phyloP scores from a whole-genome alignment of 176 grass and related monocot species.

The Carex parvula region DNA sequence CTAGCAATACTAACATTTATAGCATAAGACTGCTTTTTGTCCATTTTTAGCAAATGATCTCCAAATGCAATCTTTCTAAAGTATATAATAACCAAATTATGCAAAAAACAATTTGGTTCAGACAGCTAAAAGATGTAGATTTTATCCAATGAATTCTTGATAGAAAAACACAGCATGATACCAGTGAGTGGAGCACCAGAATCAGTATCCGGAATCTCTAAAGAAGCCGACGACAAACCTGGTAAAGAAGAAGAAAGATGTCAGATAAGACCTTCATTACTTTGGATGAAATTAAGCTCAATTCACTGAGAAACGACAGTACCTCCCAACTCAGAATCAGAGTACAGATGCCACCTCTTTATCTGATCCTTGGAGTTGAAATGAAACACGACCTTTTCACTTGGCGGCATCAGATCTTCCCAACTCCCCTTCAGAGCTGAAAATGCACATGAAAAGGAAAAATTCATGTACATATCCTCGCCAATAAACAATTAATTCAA shows the following conservation, averaged over 20 bases:
- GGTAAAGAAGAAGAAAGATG: not conserved
- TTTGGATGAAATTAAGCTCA: slow-evolving; percentile 15
- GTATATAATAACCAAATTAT: slow-evolving; percentile 18
- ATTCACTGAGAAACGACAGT: slow-evolving; percentile 9
- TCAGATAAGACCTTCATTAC: not conserved
- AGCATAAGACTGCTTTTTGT: not conserved
- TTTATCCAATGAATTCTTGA: not conserved
- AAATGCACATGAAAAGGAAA: slow-evolving; percentile 15
- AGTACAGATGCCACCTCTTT: slow-evolving; percentile 88
- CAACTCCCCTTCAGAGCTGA: slow-evolving; percentile 60
- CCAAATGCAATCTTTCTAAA: slow-evolving; percentile 12
- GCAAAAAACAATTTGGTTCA: not conserved
- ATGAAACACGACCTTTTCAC: slow-evolving; percentile 71
- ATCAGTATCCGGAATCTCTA: slow-evolving; percentile 61
- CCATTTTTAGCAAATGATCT: not conserved
- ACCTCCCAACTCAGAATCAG: slow-evolving; percentile 94
- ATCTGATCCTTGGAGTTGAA: slow-evolving; percentile 84
- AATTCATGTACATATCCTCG: not conserved
- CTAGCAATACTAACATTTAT: not conserved
- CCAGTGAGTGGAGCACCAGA: slow-evolving; percentile 49
- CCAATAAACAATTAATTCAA: not conserved
- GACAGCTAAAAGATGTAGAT: not conserved
- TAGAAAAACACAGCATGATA: slow-evolving; percentile 34
- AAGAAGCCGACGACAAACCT: slow-evolving; percentile 84
- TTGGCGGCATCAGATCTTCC: slow-evolving; percentile 81